Percentiles rank a stretch among this genome's conserved stretches.
Conservation (phyloP, 164 flowering plant genomes). For the Liriodendron chinense region DNA sequence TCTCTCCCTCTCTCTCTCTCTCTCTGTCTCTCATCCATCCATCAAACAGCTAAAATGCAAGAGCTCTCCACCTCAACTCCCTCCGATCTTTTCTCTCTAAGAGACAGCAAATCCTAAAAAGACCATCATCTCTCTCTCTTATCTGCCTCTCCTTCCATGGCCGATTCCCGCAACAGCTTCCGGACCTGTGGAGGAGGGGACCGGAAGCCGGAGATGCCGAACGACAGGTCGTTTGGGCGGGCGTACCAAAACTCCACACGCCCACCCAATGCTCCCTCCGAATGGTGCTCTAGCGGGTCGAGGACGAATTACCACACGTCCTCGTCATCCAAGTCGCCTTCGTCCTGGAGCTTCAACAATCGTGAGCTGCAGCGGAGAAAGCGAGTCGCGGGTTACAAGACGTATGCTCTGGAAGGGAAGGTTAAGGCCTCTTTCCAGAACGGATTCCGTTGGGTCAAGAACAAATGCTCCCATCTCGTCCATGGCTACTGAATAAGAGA, state of each 20-base stretch:
- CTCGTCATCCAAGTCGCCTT: constrained; percentile 21
- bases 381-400: constrained; percentile 65
- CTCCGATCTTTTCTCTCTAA: neutral
- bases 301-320: neutral
- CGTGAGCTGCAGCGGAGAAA: constrained; percentile 70
- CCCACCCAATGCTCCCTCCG: constrained; percentile 16
- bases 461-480: constrained; percentile 64
- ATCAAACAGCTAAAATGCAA: neutral
- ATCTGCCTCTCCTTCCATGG: constrained; percentile 21
- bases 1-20: neutral
- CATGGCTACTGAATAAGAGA: constrained; percentile 31
- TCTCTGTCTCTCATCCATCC: neutral
- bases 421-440: constrained; percentile 59
- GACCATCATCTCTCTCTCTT: neutral
- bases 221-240: constrained; percentile 29
- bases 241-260: constrained; percentile 9
- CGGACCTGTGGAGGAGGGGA: constrained; percentile 25
- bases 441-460: constrained; percentile 78
- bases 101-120: neutral
- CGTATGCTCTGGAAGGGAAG: constrained; percentile 67
- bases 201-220: constrained; percentile 51
- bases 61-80: neutral
- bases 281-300: neutral
- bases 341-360: constrained; percentile 54
- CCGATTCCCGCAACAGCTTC: constrained; percentile 14